Evolutionary conservation across 495 filamentous ascomycete genomes (phyloP).

Genomic region (Penicillium lagena): DNA sequence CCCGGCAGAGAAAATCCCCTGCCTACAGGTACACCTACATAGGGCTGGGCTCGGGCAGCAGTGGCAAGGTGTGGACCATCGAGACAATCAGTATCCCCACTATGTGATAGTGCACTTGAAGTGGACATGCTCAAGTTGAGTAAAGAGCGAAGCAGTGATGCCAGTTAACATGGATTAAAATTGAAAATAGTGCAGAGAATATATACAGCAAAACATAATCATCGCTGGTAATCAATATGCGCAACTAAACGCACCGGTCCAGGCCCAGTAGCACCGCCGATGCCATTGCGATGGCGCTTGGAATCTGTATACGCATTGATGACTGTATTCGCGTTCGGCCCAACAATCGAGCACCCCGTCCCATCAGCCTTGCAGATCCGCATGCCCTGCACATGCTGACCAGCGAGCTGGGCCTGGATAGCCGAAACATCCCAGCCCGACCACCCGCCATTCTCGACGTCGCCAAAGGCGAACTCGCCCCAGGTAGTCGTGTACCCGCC

Average conservation of each 20-base stretch:
- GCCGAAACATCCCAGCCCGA: constrained; percentile 41
- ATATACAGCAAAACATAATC: neutral
- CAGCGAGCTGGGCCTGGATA: constrained; percentile 35
- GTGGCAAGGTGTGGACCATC: constrained; percentile 31
- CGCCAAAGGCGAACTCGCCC: constrained; percentile 40
- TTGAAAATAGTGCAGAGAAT: neutral
- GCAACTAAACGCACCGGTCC: constrained; percentile 26
- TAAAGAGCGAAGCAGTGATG: neutral
- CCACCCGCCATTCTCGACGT: constrained; percentile 27
- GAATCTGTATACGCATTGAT: constrained; percentile 25
- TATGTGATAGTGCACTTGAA: constrained; percentile 9
- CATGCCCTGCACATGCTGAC: constrained; percentile 30
- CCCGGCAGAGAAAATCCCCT: too few relatives aligned
- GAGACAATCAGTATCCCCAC: constrained; percentile 23
- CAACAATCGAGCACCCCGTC: constrained; percentile 27
- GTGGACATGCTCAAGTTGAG: neutral
- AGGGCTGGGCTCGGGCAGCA: constrained; percentile 21
- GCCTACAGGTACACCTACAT: constrained; percentile 23
- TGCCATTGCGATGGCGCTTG: constrained; percentile 25
- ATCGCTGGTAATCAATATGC: constrained; percentile 23
- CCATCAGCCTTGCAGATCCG: constrained; percentile 26
- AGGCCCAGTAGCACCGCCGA: constrained; percentile 23
- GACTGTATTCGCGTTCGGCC: constrained; percentile 19
- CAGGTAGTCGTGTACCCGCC: constrained; percentile 39
- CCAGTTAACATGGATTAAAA: too few relatives aligned